phyloP scores from a whole-genome alignment of 352 stramenopile species.

The Globisporangium viniferum region DNA sequence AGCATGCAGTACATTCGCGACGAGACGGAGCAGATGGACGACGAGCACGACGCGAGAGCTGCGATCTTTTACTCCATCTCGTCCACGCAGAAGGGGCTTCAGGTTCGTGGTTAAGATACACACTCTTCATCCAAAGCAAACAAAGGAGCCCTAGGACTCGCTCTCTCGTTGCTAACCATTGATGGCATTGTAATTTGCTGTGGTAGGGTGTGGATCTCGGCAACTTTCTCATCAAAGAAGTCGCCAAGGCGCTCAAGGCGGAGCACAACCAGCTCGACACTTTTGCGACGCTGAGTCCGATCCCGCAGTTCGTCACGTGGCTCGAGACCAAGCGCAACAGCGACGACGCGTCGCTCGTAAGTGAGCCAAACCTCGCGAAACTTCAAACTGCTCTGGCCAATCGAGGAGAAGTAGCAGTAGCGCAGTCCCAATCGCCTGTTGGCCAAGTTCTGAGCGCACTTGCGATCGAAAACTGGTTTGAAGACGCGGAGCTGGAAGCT shows the following conservation, averaged over 20 bases:
- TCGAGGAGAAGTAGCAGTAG: too few species aligned
- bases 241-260: slow-evolving; percentile 77
- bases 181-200: background rate
- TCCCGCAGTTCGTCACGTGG: slow-evolving; percentile 93
- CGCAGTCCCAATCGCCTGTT: slow-evolving; percentile 20
- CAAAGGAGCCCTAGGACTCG: background rate
- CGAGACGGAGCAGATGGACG: slow-evolving; percentile 57
- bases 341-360: slow-evolving; percentile 27
- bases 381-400: slow-evolving; percentile 25
- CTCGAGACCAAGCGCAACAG: slow-evolving; percentile 78
- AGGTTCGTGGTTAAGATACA: slow-evolving; percentile 28
- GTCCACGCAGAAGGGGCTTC: slow-evolving; percentile 88
- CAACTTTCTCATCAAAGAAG: slow-evolving; percentile 96
- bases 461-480: slow-evolving; percentile 44
- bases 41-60: slow-evolving; percentile 56
- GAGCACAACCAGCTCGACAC: slow-evolving; percentile 72
- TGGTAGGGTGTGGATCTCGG: slow-evolving; percentile 90
- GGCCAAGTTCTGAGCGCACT: slow-evolving; percentile 39
- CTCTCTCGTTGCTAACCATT: background rate
- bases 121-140: too few species aligned
- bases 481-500: slow-evolving; percentile 31
- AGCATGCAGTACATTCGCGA: slow-evolving; percentile 92
- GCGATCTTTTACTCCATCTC: slow-evolving; percentile 97
- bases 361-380: slow-evolving; percentile 25
- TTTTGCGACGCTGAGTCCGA: slow-evolving; percentile 94